A percentile compares a stretch with the other conserved stretches of the same genome.
Evolutionary conservation across 106 monocot species (phyloP).

Genomic region (Allium fistulosum): DNA sequence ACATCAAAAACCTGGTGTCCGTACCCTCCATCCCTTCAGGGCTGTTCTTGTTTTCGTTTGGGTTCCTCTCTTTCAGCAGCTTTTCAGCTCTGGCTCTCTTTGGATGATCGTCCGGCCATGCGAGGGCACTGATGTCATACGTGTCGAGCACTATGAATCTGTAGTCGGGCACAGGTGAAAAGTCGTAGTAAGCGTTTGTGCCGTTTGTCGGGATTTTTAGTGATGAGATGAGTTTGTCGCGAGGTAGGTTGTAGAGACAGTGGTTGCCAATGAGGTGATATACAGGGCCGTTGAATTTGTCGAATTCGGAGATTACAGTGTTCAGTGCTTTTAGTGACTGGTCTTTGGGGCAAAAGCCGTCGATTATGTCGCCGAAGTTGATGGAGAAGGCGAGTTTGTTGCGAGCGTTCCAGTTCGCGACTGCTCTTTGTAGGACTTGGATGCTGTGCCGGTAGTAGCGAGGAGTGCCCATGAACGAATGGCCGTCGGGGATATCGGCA

Average conservation of each 20-base stretch:
- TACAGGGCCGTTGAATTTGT: slow-evolving; percentile 48
- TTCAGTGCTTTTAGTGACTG: slow-evolving; percentile 39
- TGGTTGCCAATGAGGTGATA: slow-evolving; percentile 94
- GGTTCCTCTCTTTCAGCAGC: slow-evolving; percentile 62
- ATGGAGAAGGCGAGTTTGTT: slow-evolving; percentile 25
- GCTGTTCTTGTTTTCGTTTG: slow-evolving; percentile 75
- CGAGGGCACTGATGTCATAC: slow-evolving; percentile 69
- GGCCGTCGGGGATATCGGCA: slow-evolving; percentile 47
- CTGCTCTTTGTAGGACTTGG: slow-evolving; percentile 30
- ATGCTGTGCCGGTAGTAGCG: slow-evolving; percentile 45
- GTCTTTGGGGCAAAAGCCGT: slow-evolving; percentile 74
- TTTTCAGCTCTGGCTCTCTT: slow-evolving; percentile 28
- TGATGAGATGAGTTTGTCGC: slow-evolving; percentile 27
- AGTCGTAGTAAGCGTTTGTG: slow-evolving; percentile 65
- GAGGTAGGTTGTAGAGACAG: slow-evolving; percentile 88
- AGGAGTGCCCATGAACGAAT: slow-evolving; percentile 35
- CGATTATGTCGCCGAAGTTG: slow-evolving; percentile 69
- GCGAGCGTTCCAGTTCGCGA: slow-evolving; percentile 30
- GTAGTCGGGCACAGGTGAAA: slow-evolving; percentile 53
- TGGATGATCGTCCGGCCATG: slow-evolving; percentile 71
- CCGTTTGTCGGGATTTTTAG: slow-evolving; percentile 47
- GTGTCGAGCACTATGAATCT: slow-evolving; percentile 61
- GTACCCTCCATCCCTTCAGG: slow-evolving; percentile 52
- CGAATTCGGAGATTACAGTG: slow-evolving; percentile 58
- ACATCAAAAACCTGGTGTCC: slow-evolving; percentile 60